Evolutionary conservation across 345 rosid species (phyloP), one percentile per base, ranked within the genome.

Genomic region (Eutrema heterophyllum): DNA sequence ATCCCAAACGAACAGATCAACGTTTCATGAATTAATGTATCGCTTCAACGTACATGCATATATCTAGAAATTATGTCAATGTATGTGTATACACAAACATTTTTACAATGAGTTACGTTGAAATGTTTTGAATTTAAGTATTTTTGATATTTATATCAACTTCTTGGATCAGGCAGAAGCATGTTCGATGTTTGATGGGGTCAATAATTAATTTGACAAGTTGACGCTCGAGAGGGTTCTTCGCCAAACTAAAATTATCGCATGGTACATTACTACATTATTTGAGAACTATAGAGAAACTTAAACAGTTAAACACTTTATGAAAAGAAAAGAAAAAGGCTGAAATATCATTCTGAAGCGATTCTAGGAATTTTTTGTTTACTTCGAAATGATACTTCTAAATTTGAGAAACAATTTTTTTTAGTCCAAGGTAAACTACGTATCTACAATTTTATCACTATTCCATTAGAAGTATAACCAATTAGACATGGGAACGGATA

Each of bases 31-130:
- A n/a, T n/a, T n/a, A n/a, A 57, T 50, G 48, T 41, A 58, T 57
- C 2, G 41, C 27, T 36, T 49, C 64, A 49, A 57, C 49, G 72
- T 64, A 63, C 54, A 70, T 64, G 66, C 66, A 70, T 63, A 45
- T 35, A 36, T 44, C 46, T 55, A 76, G 50, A 26, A 50, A 43
- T n/a, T 11, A 46, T 76, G 71, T 77, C 55, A 30, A 41, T 77
- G 72, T 71, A 71, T 65, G 80, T 71, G 72, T 71, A 71, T 64
- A 77, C 80, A 41, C 63, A 64, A 77, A 77, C 80, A 71, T 64
- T 32, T 55, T 70, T 55, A 44, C 57, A 46, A 46, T 50, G 30
- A 41, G 15, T 63, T 36, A 63, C 60, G 60, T 49, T 54, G 41
- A 76, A 29, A 63, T 69, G 66, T 54, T 52, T 14, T 45, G 38